Evolutionary conservation across 257 asterid genomes (phyloP).

Genomic region (Jasminum sambac): DNA sequence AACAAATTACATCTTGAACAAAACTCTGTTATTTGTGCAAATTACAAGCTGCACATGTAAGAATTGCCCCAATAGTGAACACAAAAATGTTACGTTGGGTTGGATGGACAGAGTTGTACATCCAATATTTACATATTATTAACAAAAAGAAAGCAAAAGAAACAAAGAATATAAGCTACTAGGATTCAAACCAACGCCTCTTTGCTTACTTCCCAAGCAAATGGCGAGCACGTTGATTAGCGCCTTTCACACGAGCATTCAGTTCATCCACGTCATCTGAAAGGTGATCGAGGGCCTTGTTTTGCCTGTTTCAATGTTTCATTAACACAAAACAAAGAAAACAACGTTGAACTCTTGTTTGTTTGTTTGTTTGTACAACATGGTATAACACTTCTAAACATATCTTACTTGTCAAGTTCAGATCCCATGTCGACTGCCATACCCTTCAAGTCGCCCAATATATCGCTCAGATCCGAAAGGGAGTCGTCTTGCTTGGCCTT

Average conservation of each 20-base stretch:
- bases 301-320: constrained; percentile 72
- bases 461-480: constrained; percentile 66
- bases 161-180: not conserved
- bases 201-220: constrained; percentile 50
- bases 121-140: not conserved
- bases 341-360: not conserved
- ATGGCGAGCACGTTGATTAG: constrained; percentile 66
- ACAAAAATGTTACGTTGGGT: not conserved
- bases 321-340: not conserved
- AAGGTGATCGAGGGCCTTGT: constrained; percentile 78
- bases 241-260: constrained; percentile 79
- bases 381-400: not conserved
- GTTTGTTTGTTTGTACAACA: not conserved
- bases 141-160: not conserved
- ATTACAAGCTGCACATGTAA: not conserved
- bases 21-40: not conserved
- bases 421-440: constrained; percentile 88
- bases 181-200: constrained; percentile 42
- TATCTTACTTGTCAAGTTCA: constrained; percentile 62
- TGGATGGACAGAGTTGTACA: too few relatives aligned
- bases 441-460: constrained; percentile 84
- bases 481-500: constrained; percentile 85
- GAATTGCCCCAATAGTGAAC: not conserved
- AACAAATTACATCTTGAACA: not conserved
- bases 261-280: constrained; percentile 76